Base-by-base conservation (phyloP, 352 stramenopile genomes). In the Globisporangium cederbergense region DNA sequence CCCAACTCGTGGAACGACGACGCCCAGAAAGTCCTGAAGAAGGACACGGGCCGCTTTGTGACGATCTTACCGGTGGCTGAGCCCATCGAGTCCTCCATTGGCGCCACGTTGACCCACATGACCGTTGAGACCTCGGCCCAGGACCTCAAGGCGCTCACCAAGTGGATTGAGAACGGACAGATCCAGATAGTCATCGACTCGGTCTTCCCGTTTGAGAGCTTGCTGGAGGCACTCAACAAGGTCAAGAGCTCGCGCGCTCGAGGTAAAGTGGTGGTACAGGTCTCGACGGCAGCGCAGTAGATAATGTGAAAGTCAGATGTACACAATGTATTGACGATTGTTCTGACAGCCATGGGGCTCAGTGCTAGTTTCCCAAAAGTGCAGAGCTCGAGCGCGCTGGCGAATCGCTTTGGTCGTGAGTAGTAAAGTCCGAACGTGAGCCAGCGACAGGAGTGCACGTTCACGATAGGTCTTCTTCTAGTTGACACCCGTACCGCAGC, bases 21-120 rank as follows among this genome's bases (percentile, higher is more conserved):
- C 30, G 67, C 70, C 14, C 70, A 77, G 70, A 57, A 45, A 5
- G 73, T 70, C 50, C 62, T 79, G n/a, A 79, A 74, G 62, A 58
- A 43, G 40, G 40, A 45, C 40, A 45, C 13, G 4, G 40, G 40
- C 11, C 40, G 14, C 40, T 45, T 45, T 14, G 40, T 45, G 40
- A 42, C 36, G 36, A 8, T 42, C 6, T 14, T 42, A 10, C 36
- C 36, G 7, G 10, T 42, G 10, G 1, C 36, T 10, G 36, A 42
- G 36, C 36, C 36, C 7, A 42, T 42, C 10, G 36, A 42, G 32
- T 36, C 32, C 32, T 8, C 32, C 4, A 36, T 36, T 8, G 32
- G 32, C 32, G 32, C 32, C 32, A 8, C 4, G 32, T 8, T 5
- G 32, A 36, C 32, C 4, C 32, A 36, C 32, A 36, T 36, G 32